phyloP scores from a whole-genome alignment of 1,284 basidiomycete genomes.

The Tranzscheliella williamsii region DNA sequence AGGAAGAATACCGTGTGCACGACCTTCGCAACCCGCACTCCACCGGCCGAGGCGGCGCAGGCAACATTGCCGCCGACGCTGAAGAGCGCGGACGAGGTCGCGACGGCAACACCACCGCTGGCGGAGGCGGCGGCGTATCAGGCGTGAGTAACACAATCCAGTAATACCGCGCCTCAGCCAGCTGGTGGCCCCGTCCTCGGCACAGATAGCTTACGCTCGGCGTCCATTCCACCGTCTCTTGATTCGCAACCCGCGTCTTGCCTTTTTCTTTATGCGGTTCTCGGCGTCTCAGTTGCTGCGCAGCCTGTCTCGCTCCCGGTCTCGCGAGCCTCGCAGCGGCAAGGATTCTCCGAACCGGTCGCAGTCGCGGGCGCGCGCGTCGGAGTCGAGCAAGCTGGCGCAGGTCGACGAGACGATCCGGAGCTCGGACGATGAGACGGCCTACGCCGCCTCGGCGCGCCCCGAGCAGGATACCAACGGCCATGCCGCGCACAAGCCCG shows the following conservation, averaged over 20 bases:
- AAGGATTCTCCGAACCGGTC: slow-evolving; percentile 34
- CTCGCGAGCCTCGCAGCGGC: slow-evolving; percentile 47
- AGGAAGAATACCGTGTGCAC: slow-evolving; percentile 60
- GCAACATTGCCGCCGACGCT: slow-evolving; percentile 65
- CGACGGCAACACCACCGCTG: too few relatives aligned
- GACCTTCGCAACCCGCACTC: slow-evolving; percentile 65
- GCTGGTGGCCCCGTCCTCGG: too few relatives aligned
- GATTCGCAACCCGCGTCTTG: background rate
- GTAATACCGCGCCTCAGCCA: too few relatives aligned
- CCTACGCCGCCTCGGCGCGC: slow-evolving; percentile 5
- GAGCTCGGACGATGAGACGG: slow-evolving; percentile 28
- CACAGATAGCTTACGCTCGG: background rate
- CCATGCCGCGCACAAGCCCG: slow-evolving; percentile 1
- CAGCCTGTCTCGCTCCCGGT: slow-evolving; percentile 53
- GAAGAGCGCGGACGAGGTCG: slow-evolving; percentile 42
- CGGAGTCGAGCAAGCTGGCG: slow-evolving; percentile 37
- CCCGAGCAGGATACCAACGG: slow-evolving; percentile 1
- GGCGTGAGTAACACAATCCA: slow-evolving; percentile 43
- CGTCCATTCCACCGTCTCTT: background rate
- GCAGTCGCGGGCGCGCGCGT: slow-evolving; percentile 24
- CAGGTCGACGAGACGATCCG: slow-evolving; percentile 39
- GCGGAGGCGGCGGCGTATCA: slow-evolving; percentile 14
- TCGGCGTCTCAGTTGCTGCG: slow-evolving; percentile 43
- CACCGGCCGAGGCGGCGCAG: slow-evolving; percentile 71
- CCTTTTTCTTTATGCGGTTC: too few relatives aligned